Evolutionary conservation across 306 rosid species (phyloP).

Genomic region (Sindora glabra): DNA sequence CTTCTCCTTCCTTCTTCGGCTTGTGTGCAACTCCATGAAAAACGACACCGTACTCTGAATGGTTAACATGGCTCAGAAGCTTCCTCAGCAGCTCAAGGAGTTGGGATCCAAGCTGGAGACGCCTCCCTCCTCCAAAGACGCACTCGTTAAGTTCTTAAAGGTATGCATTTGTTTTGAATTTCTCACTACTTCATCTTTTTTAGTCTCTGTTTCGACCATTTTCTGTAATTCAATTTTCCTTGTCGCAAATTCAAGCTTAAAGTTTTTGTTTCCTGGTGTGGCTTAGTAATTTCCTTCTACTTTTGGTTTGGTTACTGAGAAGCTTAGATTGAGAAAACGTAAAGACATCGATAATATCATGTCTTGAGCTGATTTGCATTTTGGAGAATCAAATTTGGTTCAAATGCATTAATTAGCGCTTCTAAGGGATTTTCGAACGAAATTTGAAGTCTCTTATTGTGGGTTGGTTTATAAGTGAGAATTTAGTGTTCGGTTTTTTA

Average conservation of each 20-base stretch:
- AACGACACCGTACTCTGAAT: slow-evolving; percentile 23
- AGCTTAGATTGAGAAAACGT: background rate
- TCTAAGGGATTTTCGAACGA: background rate
- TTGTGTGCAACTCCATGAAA: slow-evolving; percentile 31
- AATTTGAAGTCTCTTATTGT: background rate
- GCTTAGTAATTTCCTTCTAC: slow-evolving; percentile 20
- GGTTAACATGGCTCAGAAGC: slow-evolving; percentile 51
- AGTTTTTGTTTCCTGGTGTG: no score
- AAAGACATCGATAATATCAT: background rate
- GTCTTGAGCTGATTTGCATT: background rate
- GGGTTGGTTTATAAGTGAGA: background rate
- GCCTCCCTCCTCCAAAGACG: slow-evolving; percentile 72
- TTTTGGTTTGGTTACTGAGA: slow-evolving; percentile 18
- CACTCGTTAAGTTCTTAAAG: slow-evolving; percentile 80
- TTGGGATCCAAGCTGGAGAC: slow-evolving; percentile 88
- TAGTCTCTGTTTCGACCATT: background rate
- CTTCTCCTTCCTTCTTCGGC: no score
- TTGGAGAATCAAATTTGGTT: slow-evolving; percentile 4
- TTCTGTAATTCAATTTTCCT: no score
- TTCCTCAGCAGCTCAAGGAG: slow-evolving; percentile 76
- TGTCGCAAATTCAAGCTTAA: background rate
- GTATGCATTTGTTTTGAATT: slow-evolving; percentile 37
- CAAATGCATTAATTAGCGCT: background rate
- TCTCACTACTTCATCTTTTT: background rate
- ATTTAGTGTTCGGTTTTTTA: no score